These are phyloP conservation scores for Dillenia turbinata DNA, from an alignment of 164 flowering plant genomes.

Conservation along the genomic window DNA sequence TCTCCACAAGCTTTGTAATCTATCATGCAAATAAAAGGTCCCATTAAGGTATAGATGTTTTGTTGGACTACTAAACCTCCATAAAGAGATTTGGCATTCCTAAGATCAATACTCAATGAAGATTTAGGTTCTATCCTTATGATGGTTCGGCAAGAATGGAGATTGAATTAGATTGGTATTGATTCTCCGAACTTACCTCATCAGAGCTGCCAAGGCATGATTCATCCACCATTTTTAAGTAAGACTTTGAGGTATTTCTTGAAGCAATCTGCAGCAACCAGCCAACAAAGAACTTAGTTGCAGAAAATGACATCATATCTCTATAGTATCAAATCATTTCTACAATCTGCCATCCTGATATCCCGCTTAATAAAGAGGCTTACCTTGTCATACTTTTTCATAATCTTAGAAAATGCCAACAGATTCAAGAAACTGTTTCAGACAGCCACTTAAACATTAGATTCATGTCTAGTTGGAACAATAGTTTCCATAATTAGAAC, in stretches of 20 bases:
- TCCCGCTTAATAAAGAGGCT: no score
- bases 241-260: conserved; percentile 22
- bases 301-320: no score
- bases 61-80: not conserved
- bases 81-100: not conserved
- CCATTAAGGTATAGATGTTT: no score
- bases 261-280: conserved; percentile 12
- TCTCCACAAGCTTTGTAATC: conserved; percentile 54
- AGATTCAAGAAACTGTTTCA: conserved; percentile 32
- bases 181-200: conserved; percentile 29
- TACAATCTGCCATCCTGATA: no score
- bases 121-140: no score
- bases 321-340: no score
- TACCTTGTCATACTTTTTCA: conserved; percentile 56
- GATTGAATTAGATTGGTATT: not conserved
- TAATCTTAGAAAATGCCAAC: conserved; percentile 46
- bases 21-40: conserved; percentile 7
- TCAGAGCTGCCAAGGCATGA: conserved; percentile 37
- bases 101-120: not conserved
- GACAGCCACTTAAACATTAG: no score
- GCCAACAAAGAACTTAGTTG: no score
- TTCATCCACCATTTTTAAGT: conserved; percentile 26
- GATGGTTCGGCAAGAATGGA: no score
- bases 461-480: no score
- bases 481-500: no score